These are phyloP conservation scores for Saturnispora dispora DNA, from an alignment of 805 yeast species.

Conservation along the genomic window DNA sequence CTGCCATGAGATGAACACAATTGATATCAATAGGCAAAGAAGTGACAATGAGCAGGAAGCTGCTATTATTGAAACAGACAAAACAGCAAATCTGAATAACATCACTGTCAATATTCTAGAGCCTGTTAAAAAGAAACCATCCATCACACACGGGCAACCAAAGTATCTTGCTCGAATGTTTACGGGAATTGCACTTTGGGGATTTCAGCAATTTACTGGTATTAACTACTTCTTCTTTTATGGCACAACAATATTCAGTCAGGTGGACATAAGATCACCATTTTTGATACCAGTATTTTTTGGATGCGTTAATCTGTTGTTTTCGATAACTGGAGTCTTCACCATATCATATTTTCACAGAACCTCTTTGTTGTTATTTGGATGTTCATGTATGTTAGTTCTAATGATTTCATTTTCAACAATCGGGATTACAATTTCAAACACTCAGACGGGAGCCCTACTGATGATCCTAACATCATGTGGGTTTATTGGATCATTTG, in stretches of 20 bases:
- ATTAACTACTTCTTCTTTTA: slow-evolving; percentile 61
- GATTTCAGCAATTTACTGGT: slow-evolving; percentile 47
- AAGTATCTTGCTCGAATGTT: slow-evolving; percentile 22
- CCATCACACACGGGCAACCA: slow-evolving; percentile 24
- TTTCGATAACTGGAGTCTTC: slow-evolving; percentile 41
- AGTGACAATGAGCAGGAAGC: neutral
- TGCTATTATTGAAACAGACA: neutral
- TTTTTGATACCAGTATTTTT: slow-evolving; percentile 47
- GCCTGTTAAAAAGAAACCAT: slow-evolving; percentile 2
- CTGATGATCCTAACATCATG: slow-evolving; percentile 51
- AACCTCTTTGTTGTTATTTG: slow-evolving; percentile 36
- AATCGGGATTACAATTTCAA: slow-evolving; percentile 40
- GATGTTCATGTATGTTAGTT: slow-evolving; percentile 40
- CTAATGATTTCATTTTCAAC: slow-evolving; percentile 50
- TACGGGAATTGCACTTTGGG: slow-evolving; percentile 24
- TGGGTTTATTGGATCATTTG: slow-evolving; percentile 52
- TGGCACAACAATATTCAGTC: slow-evolving; percentile 48
- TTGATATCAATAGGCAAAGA: neutral
- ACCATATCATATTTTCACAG: slow-evolving; percentile 43
- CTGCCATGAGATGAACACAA: neutral
- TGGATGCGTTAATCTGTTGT: slow-evolving; percentile 44
- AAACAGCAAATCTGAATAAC: neutral
- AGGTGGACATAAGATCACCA: slow-evolving; percentile 44
- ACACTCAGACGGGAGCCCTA: slow-evolving; percentile 34
- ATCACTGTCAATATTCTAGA: neutral